Conservation (phyloP, 768 basidiomycete species). For the Podaxis sp. region DNA sequence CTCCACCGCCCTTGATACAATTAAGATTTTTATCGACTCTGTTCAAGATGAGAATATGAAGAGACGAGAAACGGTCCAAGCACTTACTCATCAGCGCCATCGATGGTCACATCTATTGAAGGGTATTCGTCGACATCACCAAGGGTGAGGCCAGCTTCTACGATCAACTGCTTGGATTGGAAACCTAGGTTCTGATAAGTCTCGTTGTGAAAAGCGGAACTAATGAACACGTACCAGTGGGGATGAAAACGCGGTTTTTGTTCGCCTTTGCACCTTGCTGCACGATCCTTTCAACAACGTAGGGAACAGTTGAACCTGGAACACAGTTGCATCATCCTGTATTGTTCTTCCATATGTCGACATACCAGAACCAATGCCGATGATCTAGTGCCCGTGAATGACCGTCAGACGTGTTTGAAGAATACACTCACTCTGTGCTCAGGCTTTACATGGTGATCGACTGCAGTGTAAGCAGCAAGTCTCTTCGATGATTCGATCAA, state of each 20-base stretch:
- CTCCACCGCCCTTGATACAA: conserved; percentile 96
- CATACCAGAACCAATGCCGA: conserved; percentile 85
- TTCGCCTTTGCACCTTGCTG: conserved; percentile 78
- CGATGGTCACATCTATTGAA: conserved; percentile 92
- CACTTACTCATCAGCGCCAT: conserved; percentile 93
- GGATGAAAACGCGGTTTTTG: conserved; percentile 81
- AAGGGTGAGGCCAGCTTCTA: conserved; percentile 68
- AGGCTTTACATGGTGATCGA: conserved; percentile 82
- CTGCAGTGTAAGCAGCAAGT: conserved; percentile 91
- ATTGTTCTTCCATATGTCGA: background rate
- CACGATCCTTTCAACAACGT: conserved; percentile 93
- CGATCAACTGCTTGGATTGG: conserved; percentile 94
- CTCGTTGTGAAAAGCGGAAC: background rate
- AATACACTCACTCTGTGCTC: conserved; percentile 68
- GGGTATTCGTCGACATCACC: conserved; percentile 92
- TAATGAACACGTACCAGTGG: conserved; percentile 58
- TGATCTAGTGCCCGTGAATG: conserved; percentile 48
- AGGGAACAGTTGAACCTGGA: conserved; percentile 88
- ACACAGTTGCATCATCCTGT: background rate
- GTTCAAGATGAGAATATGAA: conserved; percentile 8
- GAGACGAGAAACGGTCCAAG: background rate
- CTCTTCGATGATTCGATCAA: conserved; percentile 81
- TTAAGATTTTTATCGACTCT: conserved; percentile 88
- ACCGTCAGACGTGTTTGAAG: background rate
- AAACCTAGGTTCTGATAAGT: conserved; percentile 53